phyloP scores from a whole-genome alignment of 2,329 filamentous ascomycete species.

The Chaetomium olivaceum region DNA sequence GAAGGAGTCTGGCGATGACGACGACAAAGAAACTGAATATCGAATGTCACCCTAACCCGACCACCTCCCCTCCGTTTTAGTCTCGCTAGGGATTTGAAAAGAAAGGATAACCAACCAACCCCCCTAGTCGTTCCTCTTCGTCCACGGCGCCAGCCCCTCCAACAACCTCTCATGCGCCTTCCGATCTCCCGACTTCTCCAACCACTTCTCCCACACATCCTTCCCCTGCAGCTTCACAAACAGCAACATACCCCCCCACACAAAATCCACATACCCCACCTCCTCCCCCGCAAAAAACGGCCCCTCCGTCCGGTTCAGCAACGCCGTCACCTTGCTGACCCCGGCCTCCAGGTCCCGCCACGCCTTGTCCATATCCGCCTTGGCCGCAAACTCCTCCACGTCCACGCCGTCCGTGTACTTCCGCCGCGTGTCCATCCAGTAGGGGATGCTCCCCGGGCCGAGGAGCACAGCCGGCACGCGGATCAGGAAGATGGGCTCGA shows the following conservation, averaged over 20 bases:
- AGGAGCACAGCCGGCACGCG: constrained; percentile 54
- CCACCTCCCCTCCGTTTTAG: no score
- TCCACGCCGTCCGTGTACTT: constrained; percentile 51
- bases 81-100: no score
- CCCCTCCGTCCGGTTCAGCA: constrained; percentile 57
- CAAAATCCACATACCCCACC: constrained; percentile 59
- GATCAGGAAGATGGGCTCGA: constrained; percentile 49
- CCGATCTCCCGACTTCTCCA: constrained; percentile 43
- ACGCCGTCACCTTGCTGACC: constrained; percentile 42
- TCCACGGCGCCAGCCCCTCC: constrained; percentile 45
- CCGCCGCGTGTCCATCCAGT: constrained; percentile 57
- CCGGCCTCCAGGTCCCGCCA: constrained; percentile 48
- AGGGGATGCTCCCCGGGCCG: constrained; percentile 50
- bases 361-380: constrained; percentile 50
- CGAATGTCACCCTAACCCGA: no score
- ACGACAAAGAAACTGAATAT: no score
- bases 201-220: constrained; percentile 39
- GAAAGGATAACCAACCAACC: no score
- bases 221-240: constrained; percentile 41
- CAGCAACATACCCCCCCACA: constrained; percentile 41
- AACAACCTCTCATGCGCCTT: constrained; percentile 44
- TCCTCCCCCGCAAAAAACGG: constrained; percentile 62
- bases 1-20: no score
- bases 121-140: constrained; percentile 34
- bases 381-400: constrained; percentile 48